Conservation (phyloP, 2,329 filamentous ascomycete species). For the Trichoderma hamatum region DNA sequence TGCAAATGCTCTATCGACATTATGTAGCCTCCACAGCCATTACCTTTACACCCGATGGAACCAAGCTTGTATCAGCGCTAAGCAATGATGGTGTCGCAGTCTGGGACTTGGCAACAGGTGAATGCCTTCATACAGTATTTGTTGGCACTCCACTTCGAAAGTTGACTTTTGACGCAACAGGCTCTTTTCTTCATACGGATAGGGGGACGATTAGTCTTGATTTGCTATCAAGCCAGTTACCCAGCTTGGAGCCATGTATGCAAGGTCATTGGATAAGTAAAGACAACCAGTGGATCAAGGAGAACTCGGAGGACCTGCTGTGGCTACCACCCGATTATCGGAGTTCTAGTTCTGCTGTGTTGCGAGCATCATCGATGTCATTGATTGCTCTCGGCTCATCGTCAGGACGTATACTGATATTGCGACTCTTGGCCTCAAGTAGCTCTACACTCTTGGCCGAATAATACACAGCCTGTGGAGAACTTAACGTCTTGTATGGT, state of each 20-base stretch:
- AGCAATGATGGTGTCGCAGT: not conserved
- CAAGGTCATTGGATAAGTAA: not conserved
- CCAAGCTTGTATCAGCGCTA: not conserved
- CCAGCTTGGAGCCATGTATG: not conserved
- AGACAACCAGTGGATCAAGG: not conserved
- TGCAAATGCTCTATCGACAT: not conserved
- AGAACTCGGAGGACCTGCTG: not conserved
- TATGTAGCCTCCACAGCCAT: not conserved
- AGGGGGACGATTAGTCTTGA: not conserved
- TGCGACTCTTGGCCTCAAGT: not conserved
- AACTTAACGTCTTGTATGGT: not conserved
- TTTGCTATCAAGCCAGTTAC: not conserved
- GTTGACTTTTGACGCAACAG: not conserved
- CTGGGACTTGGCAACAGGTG: not conserved
- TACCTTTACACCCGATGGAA: not conserved
- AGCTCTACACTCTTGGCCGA: not conserved
- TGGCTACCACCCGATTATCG: not conserved
- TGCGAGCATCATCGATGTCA: not conserved
- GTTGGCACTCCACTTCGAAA: not conserved
- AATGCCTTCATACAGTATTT: not conserved
- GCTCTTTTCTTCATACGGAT: not conserved
- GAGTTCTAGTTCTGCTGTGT: not conserved
- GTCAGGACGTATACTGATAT: not conserved
- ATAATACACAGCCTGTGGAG: not conserved
- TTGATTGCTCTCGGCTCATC: not conserved